Evolutionary conservation across 768 basidiomycete species (phyloP), one percentile per base, ranked within the genome.

Genomic region (Mrakia frigida): DNA sequence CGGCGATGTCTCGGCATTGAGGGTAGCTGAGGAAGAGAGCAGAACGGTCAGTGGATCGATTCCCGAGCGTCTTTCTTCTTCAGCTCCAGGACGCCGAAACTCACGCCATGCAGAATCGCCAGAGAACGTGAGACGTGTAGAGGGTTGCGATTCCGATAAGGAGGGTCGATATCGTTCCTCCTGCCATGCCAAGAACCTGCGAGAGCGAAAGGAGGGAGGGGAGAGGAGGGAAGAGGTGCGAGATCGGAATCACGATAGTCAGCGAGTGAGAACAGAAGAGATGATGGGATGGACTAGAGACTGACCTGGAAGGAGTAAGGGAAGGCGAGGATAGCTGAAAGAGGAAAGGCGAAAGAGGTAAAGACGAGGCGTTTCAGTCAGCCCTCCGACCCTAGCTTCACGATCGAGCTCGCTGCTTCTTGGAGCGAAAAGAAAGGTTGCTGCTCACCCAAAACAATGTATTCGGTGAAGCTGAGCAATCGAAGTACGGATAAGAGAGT

Each of bases 101-200:
- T 50, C 46, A 50, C 60, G 23, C 35, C 37, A 77, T 7, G 35
- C 71, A 73, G 53, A 67, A 79, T 56, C 79, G 52, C 79, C 79
- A 81, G 33, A 81, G 76, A 21, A 79, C 78, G 52, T 79, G 79
- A 6, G 75, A 75, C 13, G 56, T 80, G 33, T 79, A 81, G 21
- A 81, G 70, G 11, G 77, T 78, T 3, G 75, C 61, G 25, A 79
- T 70, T 39, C 72, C 79, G 74, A 78, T 71, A 23, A 79, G 18
- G 18, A 79, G 13, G 21, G 79, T 80, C 6, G 77, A 35, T 39
- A 80, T 72, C 28, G 78, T 67, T 46, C 80, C 80, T 14, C 77
- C 79, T 0, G 79, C 78, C 80, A 79, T 80, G 37, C 80, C 80
- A 3, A 80, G 63, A 31, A 78, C 41, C 28, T n/a, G 14, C 59